phyloP scores from a whole-genome alignment of 306 rosid species.

The Corylus americana region DNA sequence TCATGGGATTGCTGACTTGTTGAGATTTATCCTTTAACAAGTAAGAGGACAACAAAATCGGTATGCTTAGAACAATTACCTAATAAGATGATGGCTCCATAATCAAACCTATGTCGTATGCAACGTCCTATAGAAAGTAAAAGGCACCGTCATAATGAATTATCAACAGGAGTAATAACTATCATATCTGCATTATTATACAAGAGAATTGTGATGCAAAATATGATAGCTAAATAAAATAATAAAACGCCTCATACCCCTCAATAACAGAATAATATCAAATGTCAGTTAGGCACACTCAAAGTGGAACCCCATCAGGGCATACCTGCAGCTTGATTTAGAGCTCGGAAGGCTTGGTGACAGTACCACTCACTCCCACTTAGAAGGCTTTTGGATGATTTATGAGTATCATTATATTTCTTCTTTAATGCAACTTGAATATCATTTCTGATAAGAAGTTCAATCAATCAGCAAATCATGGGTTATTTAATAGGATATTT shows the following conservation, averaged over 20 bases:
- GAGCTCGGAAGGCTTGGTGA: slow-evolving; percentile 94
- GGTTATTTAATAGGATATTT: slow-evolving; percentile 4
- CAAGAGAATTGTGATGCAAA: background rate
- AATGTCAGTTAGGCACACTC: slow-evolving; percentile 6
- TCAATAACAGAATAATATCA: background rate
- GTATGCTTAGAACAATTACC: slow-evolving; percentile 52
- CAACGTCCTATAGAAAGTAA: slow-evolving; percentile 70
- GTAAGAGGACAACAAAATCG: background rate
- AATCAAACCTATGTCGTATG: slow-evolving; percentile 85
- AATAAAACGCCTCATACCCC: background rate
- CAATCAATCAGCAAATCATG: slow-evolving; percentile 37
- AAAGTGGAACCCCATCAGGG: slow-evolving; percentile 5
- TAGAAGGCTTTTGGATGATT: slow-evolving; percentile 68
- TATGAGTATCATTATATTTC: slow-evolving; percentile 81
- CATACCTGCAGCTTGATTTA: slow-evolving; percentile 97
- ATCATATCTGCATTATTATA: slow-evolving; percentile 2
- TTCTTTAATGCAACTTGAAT: slow-evolving; percentile 74
- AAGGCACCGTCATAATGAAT: slow-evolving; percentile 8
- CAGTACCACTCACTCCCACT: slow-evolving; percentile 93
- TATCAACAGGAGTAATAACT: background rate
- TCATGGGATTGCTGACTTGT: too few species aligned
- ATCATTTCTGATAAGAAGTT: slow-evolving; percentile 62
- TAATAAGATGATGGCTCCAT: slow-evolving; percentile 86
- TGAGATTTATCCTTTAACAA: too few species aligned
- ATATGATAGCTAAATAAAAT: background rate